phyloP scores from a whole-genome alignment of 805 yeast genomes.

The Hanseniaspora clermontiae region DNA sequence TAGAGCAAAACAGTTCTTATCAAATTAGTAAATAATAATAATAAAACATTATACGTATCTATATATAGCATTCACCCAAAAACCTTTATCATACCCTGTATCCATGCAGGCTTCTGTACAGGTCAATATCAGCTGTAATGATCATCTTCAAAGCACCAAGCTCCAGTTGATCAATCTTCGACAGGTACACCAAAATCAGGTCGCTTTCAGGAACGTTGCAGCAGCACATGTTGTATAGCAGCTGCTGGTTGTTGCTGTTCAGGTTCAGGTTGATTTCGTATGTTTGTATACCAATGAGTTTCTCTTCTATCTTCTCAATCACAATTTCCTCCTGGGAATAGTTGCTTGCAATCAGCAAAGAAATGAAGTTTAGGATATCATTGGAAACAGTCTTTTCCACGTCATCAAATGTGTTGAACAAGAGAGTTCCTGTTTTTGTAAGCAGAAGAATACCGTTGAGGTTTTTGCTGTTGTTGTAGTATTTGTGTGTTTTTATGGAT shows the following conservation, averaged over 20 bases:
- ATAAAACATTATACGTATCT: too few relatives aligned
- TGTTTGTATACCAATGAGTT: not conserved
- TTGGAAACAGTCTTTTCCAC: not conserved
- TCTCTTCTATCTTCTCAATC: not conserved
- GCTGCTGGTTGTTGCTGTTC: not conserved
- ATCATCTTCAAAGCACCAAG: slow-evolving; percentile 7
- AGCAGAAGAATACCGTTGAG: slow-evolving; percentile 1
- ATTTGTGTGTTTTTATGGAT: not conserved
- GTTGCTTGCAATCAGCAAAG: slow-evolving; percentile 9
- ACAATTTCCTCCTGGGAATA: slow-evolving; percentile 11
- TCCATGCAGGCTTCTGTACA: not conserved
- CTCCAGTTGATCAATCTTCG: slow-evolving; percentile 11
- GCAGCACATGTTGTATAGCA: slow-evolving; percentile 11
- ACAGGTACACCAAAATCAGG: slow-evolving; percentile 6
- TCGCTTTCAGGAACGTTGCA: slow-evolving; percentile 10
- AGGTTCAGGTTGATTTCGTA: slow-evolving; percentile 9
- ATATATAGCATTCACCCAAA: too few relatives aligned
- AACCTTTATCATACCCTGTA: not conserved
- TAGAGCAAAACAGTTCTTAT: too few relatives aligned
- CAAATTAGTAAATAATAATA: too few relatives aligned
- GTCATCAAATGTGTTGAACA: not conserved
- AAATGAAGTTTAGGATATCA: slow-evolving; percentile 4
- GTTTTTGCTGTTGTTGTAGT: not conserved
- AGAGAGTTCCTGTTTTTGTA: not conserved
- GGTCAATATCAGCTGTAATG: not conserved